These are phyloP conservation scores for Cicer bijugum DNA, from an alignment of 306 rosid genomes.

Conservation along the genomic window DNA sequence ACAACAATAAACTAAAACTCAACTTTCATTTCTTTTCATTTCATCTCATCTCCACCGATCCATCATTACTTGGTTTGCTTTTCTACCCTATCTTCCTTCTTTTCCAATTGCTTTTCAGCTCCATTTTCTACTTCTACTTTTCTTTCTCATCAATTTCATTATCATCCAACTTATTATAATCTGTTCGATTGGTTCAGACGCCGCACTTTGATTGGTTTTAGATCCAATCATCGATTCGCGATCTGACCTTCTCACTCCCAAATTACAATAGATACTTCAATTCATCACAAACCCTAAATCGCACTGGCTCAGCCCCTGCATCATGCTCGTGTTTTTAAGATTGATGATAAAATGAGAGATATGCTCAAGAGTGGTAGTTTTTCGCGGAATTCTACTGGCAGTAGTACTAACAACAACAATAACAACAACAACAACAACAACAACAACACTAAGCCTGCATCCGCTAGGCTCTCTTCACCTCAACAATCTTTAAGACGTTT, in stretches of 20 bases:
- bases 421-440: not conserved
- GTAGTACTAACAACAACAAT: conserved; percentile 29
- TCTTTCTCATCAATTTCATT: not conserved
- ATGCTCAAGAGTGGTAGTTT: conserved; percentile 75
- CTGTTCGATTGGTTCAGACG: not conserved
- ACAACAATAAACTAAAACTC: no score
- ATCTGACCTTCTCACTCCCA: conserved; percentile 43
- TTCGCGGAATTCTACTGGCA: conserved; percentile 68
- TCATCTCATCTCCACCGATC: not conserved
- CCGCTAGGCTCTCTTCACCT: conserved; percentile 64
- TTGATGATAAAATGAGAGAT: conserved; percentile 50
- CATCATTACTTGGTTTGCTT: conserved; percentile 14
- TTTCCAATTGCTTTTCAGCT: conserved; percentile 27
- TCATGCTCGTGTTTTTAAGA: conserved; percentile 46
- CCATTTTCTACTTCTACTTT: conserved; percentile 35
- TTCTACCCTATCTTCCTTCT: conserved; percentile 26
- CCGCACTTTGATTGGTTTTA: conserved; percentile 32
- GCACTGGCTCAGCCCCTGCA: conserved; percentile 47
- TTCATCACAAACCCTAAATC: conserved; percentile 44
- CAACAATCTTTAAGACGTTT: conserved; percentile 81
- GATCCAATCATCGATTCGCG: conserved; percentile 46
- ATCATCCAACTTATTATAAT: not conserved
- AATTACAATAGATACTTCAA: not conserved
- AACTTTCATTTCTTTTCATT: no score
- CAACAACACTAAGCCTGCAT: conserved; percentile 48